Conservation (phyloP, 352 stramenopile species). For the Aphanomyces invadans region DNA sequence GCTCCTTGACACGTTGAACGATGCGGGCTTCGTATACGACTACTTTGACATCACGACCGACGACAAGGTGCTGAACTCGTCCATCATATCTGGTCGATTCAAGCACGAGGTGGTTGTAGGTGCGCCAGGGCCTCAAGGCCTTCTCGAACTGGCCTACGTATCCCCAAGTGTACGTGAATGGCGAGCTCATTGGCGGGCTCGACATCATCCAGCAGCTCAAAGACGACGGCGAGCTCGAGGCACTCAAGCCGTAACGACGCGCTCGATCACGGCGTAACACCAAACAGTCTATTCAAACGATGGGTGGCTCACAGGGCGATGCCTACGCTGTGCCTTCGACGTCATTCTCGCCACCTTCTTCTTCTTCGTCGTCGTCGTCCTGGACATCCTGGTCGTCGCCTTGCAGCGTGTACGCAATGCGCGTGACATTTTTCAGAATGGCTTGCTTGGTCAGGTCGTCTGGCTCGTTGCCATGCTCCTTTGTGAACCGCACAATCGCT, state of each 20-base stretch:
- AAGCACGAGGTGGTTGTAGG: too few relatives aligned
- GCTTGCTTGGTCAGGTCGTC: slow-evolving; percentile 7
- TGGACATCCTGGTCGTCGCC: slow-evolving; percentile 12
- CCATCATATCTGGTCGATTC: too few relatives aligned
- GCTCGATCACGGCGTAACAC: too few relatives aligned
- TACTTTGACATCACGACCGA: slow-evolving; percentile 97
- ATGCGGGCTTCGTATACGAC: slow-evolving; percentile 88
- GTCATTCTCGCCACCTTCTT: slow-evolving; percentile 3
- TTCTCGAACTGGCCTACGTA: slow-evolving; percentile 98
- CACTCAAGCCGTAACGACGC: slow-evolving; percentile 75
- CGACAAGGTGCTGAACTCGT: slow-evolving; percentile 54
- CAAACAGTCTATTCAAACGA: too few relatives aligned
- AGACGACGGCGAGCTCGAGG: slow-evolving; percentile 75
- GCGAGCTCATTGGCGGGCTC: slow-evolving; percentile 95
- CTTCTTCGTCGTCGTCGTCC: slow-evolving; percentile 11
- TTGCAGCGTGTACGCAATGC: slow-evolving; percentile 4
- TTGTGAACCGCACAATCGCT: slow-evolving; percentile 2
- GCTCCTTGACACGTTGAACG: slow-evolving; percentile 90
- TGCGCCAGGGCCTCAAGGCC: slow-evolving; percentile 96
- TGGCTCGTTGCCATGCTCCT: slow-evolving; percentile 20
- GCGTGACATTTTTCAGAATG: slow-evolving; percentile 21
- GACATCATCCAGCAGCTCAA: slow-evolving; percentile 97
- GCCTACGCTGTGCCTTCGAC: slow-evolving; percentile 2
- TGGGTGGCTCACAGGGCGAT: too few relatives aligned
- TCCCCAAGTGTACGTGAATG: slow-evolving; percentile 96